phyloP scores from a whole-genome alignment of 169 alveolate genomes.

The Cryptosporidium sp. region DNA sequence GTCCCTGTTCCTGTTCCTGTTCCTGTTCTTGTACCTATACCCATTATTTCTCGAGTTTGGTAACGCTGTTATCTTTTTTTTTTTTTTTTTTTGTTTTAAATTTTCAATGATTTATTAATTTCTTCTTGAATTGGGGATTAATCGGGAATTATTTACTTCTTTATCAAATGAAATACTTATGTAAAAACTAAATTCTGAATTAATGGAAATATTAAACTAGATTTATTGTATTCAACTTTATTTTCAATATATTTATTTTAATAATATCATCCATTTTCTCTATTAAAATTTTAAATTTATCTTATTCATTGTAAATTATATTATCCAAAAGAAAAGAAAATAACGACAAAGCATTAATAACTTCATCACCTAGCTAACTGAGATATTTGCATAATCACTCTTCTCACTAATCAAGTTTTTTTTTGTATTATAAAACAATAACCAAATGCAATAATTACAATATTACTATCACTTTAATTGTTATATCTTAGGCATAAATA shows the following conservation, averaged over 20 bases:
- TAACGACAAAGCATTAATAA: not conserved
- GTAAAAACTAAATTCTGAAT: not conserved
- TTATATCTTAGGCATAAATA: not conserved
- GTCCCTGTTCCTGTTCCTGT: not conserved
- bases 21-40: too few species aligned
- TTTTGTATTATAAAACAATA: not conserved
- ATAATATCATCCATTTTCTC: not conserved
- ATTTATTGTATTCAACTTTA: not conserved
- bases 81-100: not conserved
- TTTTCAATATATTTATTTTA: not conserved
- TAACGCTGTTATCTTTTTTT: not conserved
- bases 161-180: not conserved
- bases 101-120: not conserved
- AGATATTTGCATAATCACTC: not conserved
- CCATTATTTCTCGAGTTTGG: too few species aligned
- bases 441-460: not conserved
- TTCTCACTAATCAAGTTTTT: not conserved
- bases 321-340: not conserved
- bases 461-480: not conserved
- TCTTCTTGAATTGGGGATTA: not conserved
- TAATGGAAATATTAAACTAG: not conserved
- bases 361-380: not conserved
- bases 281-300: not conserved
- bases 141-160: not conserved
- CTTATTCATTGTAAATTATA: not conserved